A percentile compares a stretch with the other conserved stretches of the same genome.
These are phyloP conservation scores for Sporothrix pseudoabietina DNA, from an alignment of 2,329 filamentous ascomycete species.

Conservation along the genomic window DNA sequence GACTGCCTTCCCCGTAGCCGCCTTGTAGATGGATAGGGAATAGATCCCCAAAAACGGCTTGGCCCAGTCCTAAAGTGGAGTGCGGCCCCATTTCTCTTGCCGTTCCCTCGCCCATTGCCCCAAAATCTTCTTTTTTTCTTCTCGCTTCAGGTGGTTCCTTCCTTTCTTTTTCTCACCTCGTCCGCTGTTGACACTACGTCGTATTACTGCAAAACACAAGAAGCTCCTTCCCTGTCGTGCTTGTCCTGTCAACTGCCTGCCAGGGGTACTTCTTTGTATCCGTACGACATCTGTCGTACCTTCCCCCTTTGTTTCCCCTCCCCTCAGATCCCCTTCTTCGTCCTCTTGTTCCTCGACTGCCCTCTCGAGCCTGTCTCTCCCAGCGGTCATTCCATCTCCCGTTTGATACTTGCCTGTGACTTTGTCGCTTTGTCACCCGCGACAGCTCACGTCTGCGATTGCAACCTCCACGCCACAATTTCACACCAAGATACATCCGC, in stretches of 20 bases:
- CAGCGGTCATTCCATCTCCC: neutral
- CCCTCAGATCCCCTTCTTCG: neutral
- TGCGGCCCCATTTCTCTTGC: constrained; percentile 21
- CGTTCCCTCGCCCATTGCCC: constrained; percentile 11
- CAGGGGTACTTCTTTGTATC: neutral
- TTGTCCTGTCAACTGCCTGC: neutral
- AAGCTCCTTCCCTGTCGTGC: constrained; percentile 6
- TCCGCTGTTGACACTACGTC: neutral
- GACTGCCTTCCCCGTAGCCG: neutral
- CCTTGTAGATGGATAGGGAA: constrained; percentile 6
- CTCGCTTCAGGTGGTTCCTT: neutral
- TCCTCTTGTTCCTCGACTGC: neutral
- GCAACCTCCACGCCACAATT: constrained; percentile 21
- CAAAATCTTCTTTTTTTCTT: neutral
- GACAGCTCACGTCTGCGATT: neutral
- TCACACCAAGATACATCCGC: neutral
- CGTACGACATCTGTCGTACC: neutral
- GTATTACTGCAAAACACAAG: neutral
- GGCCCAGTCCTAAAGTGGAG: constrained; percentile 17
- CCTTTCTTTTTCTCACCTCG: neutral
- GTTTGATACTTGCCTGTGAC: constrained; percentile 1
- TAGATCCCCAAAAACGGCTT: constrained; percentile 10
- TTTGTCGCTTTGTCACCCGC: neutral
- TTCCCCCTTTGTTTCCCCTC: neutral
- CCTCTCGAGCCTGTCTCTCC: neutral